These are phyloP conservation scores for Brassica juncea DNA, from an alignment of 345 rosid species.

Conservation along the genomic window DNA sequence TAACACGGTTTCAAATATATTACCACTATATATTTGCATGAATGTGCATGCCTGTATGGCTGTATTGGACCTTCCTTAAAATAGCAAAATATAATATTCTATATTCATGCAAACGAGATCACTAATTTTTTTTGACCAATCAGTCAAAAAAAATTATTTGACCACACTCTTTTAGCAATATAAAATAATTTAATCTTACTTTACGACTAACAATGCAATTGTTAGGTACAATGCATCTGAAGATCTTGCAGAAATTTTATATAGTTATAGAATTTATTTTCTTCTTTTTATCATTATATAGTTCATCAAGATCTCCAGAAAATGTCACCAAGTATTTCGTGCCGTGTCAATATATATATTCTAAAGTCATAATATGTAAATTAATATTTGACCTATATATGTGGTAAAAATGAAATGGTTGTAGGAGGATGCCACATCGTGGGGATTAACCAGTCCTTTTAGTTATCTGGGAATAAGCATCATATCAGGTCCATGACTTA, in stretches of 20 bases:
- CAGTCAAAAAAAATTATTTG: neutral
- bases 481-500: neutral
- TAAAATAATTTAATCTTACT: neutral
- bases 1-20: slow-evolving; percentile 15
- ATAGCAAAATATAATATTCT: neutral
- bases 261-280: neutral
- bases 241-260: slow-evolving; percentile 4
- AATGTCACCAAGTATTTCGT: slow-evolving; percentile 7
- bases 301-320: neutral
- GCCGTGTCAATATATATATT: neutral
- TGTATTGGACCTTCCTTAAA: neutral
- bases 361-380: neutral
- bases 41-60: slow-evolving; percentile 15
- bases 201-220: neutral
- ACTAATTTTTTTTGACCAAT: slow-evolving; percentile 9
- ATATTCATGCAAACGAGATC: neutral
- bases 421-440: neutral
- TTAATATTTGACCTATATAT: neutral
- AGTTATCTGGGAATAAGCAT: neutral
- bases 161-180: slow-evolving; percentile 6
- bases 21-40: slow-evolving; percentile 3
- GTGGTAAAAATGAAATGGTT: slow-evolving; percentile 2
- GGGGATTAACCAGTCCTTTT: neutral
- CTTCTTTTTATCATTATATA: neutral
- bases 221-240: slow-evolving; percentile 28